Base-by-base conservation (phyloP, 352 stramenopile genomes). In the Halophytophthora polymorphica region DNA sequence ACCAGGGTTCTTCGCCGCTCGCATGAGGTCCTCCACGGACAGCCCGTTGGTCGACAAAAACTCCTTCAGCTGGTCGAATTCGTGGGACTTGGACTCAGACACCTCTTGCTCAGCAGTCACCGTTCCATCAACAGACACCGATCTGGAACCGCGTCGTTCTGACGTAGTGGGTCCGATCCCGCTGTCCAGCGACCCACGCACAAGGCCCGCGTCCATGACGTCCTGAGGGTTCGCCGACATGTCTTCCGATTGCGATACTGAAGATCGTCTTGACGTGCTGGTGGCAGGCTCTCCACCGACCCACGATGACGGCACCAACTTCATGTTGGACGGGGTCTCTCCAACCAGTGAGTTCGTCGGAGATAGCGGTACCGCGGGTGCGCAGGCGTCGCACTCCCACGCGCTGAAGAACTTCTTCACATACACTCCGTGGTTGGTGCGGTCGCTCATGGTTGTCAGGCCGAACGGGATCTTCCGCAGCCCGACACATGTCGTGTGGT, bases 331-430 rank as follows among this genome's bases (percentile, higher is more conserved):
- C 15, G 70, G 70, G 17, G 77, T 62, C 36, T 63, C 64, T 43
- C 47, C 51, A 14, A n/a, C 28, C 0, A 51, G 31, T 21, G 59
- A 25, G n/a, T 0, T 41, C 33, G 38, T 17, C 7, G 43, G 28
- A 14, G 38, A 36, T 3, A 35, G n/a, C n/a, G 47, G 12, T 4
- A 46, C 44, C 17, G 67, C 56, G 11, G 71, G 49, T 12, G 62
- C 44, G 19, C 83, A 93, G 1, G 52, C 50, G 45, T 89, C 66
- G 41, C 83, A 93, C 43, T 86, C 71, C 83, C 83, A 93, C 0
- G 57, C 66, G 19, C 68, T 86, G 28, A 93, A 91, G 60, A 88
- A 91, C 58, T 93, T 93, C 45, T 87, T 90, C 7, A 91, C 64
- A 33, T 93, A 93, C 3, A 85, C 69, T 7, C 56, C 60, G 46